A percentile compares a stretch with the other conserved stretches of the same genome.
Conservation (phyloP, 352 stramenopile species). For the Pythium insidiosum region DNA sequence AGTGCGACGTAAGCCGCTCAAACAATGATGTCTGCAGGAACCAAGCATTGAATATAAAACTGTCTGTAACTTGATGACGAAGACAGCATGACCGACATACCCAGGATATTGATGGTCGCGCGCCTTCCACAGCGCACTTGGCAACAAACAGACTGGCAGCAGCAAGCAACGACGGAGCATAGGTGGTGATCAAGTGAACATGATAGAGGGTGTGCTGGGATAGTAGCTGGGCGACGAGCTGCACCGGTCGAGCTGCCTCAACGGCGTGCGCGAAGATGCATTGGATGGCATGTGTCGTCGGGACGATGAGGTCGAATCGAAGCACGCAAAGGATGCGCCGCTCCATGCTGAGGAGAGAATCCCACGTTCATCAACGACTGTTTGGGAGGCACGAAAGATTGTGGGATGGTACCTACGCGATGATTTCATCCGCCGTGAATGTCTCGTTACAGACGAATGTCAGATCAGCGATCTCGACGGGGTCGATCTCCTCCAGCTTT, state of each 20-base stretch:
- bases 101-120: too few species aligned
- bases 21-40: conserved; percentile 5
- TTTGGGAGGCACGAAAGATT: too few species aligned
- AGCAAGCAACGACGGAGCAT: too few species aligned
- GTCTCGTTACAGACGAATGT: conserved; percentile 98
- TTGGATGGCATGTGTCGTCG: conserved; percentile 94
- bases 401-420: conserved; percentile 24
- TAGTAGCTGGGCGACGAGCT: conserved; percentile 48
- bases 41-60: too few species aligned
- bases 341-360: conserved; percentile 86
- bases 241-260: conserved; percentile 24
- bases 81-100: too few species aligned
- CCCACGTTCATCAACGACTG: conserved; percentile 43
- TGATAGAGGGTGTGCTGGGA: conserved; percentile 49
- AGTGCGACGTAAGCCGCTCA: background rate
- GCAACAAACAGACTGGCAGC: too few species aligned
- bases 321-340: conserved; percentile 93
- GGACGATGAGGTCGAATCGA: conserved; percentile 95
- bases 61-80: too few species aligned
- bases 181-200: too few species aligned
- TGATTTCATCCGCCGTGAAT: conserved; percentile 82
- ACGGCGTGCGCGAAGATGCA: conserved; percentile 90
- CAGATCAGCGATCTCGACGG: conserved; percentile 94
- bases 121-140: too few species aligned
- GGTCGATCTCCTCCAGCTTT: conserved; percentile 99